A percentile compares a stretch with the other conserved stretches of the same genome.
phyloP scores from a whole-genome alignment of 2,329 filamentous ascomycete genomes.

The Monosporascus sp. region DNA sequence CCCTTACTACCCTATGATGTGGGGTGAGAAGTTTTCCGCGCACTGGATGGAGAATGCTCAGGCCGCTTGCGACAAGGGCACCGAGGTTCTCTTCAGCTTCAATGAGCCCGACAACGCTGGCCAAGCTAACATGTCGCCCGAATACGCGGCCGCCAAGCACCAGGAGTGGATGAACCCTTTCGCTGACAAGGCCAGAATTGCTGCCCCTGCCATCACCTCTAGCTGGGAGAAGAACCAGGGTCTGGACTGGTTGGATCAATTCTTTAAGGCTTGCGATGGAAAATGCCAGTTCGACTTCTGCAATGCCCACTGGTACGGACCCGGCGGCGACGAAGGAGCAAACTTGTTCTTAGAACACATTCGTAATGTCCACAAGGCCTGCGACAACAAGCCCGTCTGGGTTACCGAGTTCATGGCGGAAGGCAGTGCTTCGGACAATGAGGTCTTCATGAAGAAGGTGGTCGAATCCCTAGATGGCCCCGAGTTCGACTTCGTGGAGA shows the following conservation, averaged over 20 bases:
- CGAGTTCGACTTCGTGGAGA: constrained; percentile 43
- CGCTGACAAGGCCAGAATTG: constrained; percentile 46
- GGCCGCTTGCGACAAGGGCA: constrained; percentile 46
- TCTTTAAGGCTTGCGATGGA: constrained; percentile 44
- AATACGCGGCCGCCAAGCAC: constrained; percentile 46
- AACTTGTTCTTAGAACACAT: constrained; percentile 52
- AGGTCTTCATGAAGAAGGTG: constrained; percentile 44
- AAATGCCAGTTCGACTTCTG: constrained; percentile 55
- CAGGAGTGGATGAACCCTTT: constrained; percentile 51
- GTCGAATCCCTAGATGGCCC: constrained; percentile 42
- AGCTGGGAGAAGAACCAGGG: constrained; percentile 44
- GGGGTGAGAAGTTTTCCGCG: constrained; percentile 39
- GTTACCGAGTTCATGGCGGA: constrained; percentile 59
- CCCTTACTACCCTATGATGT: constrained; percentile 64
- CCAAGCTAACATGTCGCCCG: constrained; percentile 56
- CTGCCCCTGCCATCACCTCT: constrained; percentile 59
- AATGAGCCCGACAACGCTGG: constrained; percentile 62
- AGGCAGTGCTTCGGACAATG: constrained; percentile 31
- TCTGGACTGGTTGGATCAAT: constrained; percentile 50
- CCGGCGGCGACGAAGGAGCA: constrained; percentile 32
- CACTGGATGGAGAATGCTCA: constrained; percentile 47
- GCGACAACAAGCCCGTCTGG: constrained; percentile 49
- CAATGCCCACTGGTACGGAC: constrained; percentile 60
- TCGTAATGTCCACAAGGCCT: constrained; percentile 37
- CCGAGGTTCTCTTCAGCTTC: constrained; percentile 57